These are phyloP conservation scores for Sporothrix phasma DNA, from an alignment of 2,329 filamentous ascomycete species.

Conservation along the genomic window DNA sequence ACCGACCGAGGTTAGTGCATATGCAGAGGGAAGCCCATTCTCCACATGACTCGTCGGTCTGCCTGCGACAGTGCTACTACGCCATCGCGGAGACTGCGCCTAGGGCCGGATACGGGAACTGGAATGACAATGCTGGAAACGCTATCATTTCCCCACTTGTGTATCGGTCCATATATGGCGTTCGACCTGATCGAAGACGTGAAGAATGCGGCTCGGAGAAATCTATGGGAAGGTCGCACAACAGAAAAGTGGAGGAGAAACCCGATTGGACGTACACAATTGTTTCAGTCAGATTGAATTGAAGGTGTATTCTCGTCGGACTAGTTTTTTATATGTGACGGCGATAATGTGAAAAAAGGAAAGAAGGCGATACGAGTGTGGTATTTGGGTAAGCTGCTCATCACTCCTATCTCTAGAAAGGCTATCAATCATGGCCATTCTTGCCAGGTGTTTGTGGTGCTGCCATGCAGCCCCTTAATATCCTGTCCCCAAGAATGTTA, in stretches of 20 bases:
- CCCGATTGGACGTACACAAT: neutral
- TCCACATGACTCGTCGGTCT: slow-evolving; percentile 3
- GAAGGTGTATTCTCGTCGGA: neutral
- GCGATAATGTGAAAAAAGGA: neutral
- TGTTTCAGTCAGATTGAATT: neutral
- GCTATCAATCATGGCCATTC: neutral
- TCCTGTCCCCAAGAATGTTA: neutral
- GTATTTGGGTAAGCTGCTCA: neutral
- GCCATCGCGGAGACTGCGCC: slow-evolving; percentile 12
- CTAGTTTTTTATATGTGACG: neutral
- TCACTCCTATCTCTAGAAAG: neutral
- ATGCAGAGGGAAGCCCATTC: slow-evolving; percentile 5
- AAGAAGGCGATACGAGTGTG: neutral
- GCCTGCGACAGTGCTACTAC: slow-evolving; percentile 15
- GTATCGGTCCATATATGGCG: slow-evolving; percentile 2
- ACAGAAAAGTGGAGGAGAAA: neutral
- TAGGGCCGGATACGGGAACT: slow-evolving; percentile 7
- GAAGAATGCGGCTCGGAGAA: neutral
- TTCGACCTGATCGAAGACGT: neutral
- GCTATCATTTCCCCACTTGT: slow-evolving; percentile 10
- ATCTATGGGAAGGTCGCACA: neutral
- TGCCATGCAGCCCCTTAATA: neutral
- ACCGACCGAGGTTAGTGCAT: neutral
- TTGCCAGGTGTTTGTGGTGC: neutral
- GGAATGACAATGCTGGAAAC: slow-evolving; percentile 12